Percentiles rank a stretch among this genome's conserved stretches.
Conservation (phyloP, 257 asterid genomes). For the Penstemon davidsonii region DNA sequence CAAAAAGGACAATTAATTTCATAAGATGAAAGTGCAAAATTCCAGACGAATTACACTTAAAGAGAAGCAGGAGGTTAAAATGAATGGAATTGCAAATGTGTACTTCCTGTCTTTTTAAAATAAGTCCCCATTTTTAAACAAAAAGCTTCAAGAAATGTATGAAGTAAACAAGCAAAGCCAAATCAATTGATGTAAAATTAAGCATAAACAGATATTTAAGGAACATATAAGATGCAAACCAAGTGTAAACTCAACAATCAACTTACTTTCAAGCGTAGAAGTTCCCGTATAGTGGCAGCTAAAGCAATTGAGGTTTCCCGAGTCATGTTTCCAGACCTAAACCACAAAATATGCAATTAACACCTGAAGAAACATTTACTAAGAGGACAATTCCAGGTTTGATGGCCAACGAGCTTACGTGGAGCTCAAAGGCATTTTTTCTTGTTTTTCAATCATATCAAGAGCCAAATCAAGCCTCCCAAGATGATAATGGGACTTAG, state of each 20-base stretch:
- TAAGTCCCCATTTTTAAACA: background rate
- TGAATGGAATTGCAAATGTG: background rate
- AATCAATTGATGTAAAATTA: background rate
- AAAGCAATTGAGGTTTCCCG: slow-evolving; percentile 49
- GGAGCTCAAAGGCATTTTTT: slow-evolving; percentile 38
- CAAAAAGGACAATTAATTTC: background rate
- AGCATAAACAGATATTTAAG: background rate
- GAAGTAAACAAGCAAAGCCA: background rate
- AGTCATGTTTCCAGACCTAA: slow-evolving; percentile 44
- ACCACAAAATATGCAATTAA: slow-evolving; percentile 33
- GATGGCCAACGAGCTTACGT: slow-evolving; percentile 42
- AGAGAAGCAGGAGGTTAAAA: background rate
- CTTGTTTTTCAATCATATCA: slow-evolving; percentile 72
- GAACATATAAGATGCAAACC: slow-evolving; percentile 6
- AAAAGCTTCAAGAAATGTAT: background rate
- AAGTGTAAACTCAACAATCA: slow-evolving; percentile 10
- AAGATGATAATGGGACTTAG: slow-evolving; percentile 63
- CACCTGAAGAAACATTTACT: slow-evolving; percentile 25
- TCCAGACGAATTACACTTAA: slow-evolving; percentile 2
- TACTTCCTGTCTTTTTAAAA: background rate
- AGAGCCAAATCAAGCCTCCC: slow-evolving; percentile 90
- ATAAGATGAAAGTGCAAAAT: background rate
- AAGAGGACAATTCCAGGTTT: slow-evolving; percentile 22
- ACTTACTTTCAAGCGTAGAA: slow-evolving; percentile 65
- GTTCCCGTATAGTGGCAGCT: slow-evolving; percentile 73